Evolutionary conservation across 805 yeast genomes (phyloP).

Genomic region (Barnettozyma vustinii): DNA sequence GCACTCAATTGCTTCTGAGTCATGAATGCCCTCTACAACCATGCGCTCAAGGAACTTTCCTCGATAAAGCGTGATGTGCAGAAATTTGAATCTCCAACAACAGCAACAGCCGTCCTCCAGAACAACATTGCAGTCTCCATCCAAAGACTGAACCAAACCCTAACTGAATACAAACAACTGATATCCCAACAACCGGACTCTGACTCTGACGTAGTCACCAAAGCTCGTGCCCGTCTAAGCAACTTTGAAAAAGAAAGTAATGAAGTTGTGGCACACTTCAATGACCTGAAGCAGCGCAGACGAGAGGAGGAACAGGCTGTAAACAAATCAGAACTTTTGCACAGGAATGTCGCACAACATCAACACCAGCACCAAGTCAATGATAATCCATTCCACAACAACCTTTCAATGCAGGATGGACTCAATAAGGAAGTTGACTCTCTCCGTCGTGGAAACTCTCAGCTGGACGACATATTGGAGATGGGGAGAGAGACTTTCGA

Average conservation of each 20-base stretch:
- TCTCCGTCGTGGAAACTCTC: constrained; percentile 65
- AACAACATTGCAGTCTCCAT: constrained; percentile 62
- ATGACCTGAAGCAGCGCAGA: constrained; percentile 31
- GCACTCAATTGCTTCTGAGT: background rate
- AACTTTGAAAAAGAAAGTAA: constrained; percentile 42
- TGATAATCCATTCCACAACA: constrained; percentile 28
- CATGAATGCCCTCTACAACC: constrained; percentile 84
- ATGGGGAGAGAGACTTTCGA: constrained; percentile 85
- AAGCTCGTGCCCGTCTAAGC: constrained; percentile 54
- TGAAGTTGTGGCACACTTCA: constrained; percentile 29
- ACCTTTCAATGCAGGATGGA: constrained; percentile 41
- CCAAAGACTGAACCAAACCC: constrained; percentile 67
- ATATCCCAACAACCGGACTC: constrained; percentile 3
- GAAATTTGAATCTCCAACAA: constrained; percentile 53
- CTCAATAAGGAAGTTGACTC: constrained; percentile 61
- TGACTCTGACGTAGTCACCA: constrained; percentile 18
- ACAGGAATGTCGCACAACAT: constrained; percentile 29
- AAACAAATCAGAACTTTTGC: constrained; percentile 40
- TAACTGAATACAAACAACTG: constrained; percentile 54
- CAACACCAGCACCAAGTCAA: constrained; percentile 1
- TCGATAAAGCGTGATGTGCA: constrained; percentile 64
- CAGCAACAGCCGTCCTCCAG: constrained; percentile 22
- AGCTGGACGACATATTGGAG: constrained; percentile 83
- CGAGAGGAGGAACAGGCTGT: constrained; percentile 32
- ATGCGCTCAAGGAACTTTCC: constrained; percentile 81